Conservation (phyloP, 306 rosid species). For the Echinosophora koreensis region DNA sequence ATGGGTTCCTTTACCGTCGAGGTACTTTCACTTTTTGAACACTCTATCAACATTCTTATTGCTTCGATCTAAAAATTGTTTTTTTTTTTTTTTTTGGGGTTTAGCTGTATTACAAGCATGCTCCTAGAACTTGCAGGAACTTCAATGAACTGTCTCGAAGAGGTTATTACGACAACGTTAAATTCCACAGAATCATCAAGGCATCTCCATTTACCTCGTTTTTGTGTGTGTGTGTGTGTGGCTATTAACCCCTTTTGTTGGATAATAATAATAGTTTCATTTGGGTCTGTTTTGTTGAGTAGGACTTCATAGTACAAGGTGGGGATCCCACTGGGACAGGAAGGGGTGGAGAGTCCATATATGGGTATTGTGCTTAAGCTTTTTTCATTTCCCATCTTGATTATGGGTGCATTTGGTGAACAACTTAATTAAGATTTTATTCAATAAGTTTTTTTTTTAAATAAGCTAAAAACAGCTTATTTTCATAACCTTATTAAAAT, state of each 20-base stretch:
- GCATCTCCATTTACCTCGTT: constrained; percentile 41
- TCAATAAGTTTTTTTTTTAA: no score
- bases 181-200: constrained; percentile 97
- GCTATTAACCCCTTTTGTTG: neutral
- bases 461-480: no score
- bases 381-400: neutral
- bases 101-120: constrained; percentile 89
- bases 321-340: constrained; percentile 99
- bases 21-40: constrained; percentile 50
- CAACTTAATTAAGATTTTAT: no score
- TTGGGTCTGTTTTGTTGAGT: constrained; percentile 40
- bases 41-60: no score
- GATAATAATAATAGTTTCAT: constrained; percentile 6
- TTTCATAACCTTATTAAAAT: no score
- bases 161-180: constrained; percentile 89
- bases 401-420: neutral
- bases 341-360: constrained; percentile 98
- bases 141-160: constrained; percentile 95
- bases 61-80: neutral
- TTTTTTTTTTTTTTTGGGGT: neutral
- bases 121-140: constrained; percentile 97
- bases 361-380: constrained; percentile 66
- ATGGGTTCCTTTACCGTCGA: constrained; percentile 93
- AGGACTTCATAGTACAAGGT: constrained; percentile 98
- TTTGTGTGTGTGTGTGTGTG: neutral